Evolutionary conservation across 2,329 filamentous ascomycete genomes (phyloP).

Genomic region (Diaporthe citri): DNA sequence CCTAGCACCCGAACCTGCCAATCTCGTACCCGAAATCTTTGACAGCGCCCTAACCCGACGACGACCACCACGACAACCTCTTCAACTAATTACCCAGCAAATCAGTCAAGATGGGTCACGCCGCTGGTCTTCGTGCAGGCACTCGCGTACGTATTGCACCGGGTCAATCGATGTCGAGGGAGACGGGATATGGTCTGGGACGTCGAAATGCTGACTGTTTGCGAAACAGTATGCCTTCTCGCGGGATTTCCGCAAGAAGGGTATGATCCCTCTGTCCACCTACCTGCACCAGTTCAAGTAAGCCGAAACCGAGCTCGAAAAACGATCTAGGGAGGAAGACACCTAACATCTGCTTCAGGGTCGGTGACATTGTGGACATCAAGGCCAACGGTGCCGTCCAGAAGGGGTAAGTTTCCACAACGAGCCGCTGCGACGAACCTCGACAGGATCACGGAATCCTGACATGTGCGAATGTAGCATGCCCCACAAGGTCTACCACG

Average conservation of each 20-base stretch:
- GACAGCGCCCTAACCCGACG: no score
- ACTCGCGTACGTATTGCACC: constrained; percentile 76
- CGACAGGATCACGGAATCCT: constrained; percentile 45
- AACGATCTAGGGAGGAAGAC: constrained; percentile 23
- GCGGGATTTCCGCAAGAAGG: constrained; percentile 94
- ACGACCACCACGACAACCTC: constrained; percentile 59
- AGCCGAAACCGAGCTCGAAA: constrained; percentile 47
- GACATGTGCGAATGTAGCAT: constrained; percentile 71
- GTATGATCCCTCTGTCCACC: constrained; percentile 91
- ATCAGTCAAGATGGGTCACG: constrained; percentile 82
- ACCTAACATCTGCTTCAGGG: constrained; percentile 63
- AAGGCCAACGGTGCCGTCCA: constrained; percentile 98
- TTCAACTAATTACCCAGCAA: constrained; percentile 59
- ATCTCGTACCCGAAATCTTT: no score
- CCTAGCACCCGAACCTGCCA: no score
- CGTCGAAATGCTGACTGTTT: constrained; percentile 50
- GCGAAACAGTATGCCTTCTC: constrained; percentile 85
- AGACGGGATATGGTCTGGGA: constrained; percentile 19
- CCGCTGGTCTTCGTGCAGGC: constrained; percentile 87
- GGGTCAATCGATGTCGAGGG: constrained; percentile 34
- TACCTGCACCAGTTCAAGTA: constrained; percentile 96
- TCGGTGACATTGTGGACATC: constrained; percentile 99
- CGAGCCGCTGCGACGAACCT: constrained; percentile 33
- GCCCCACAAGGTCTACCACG: constrained; percentile 99
- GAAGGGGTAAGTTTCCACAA: constrained; percentile 81